Evolutionary conservation across 345 rosid genomes (phyloP).

Genomic region (Populus tremula): DNA sequence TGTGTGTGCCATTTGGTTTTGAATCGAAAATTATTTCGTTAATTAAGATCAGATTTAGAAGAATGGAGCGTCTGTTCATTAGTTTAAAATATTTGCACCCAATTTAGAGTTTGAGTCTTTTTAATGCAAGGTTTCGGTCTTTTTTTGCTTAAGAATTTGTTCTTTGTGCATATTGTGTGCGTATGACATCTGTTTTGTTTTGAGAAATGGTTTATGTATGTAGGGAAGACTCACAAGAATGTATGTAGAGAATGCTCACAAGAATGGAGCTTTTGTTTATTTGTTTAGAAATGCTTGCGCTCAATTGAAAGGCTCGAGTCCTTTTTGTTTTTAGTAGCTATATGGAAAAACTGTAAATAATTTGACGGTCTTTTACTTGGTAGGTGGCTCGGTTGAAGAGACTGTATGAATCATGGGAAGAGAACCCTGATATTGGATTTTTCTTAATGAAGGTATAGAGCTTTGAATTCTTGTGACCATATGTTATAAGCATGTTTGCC

Average conservation of each 20-base stretch:
- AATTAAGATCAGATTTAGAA: not conserved
- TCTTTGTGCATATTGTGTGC: not conserved
- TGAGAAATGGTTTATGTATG: not conserved
- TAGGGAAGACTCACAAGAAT: not conserved
- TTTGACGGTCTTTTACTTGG: slow-evolving; percentile 7
- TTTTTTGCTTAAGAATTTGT: not conserved
- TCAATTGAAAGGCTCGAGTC: not conserved
- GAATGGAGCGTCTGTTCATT: not conserved
- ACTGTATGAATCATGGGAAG: slow-evolving; percentile 94
- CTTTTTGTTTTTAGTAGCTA: not conserved
- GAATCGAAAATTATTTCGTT: not conserved
- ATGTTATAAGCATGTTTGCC: not conserved
- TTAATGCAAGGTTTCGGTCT: not conserved
- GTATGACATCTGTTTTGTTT: not conserved
- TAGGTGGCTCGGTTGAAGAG: slow-evolving; percentile 70
- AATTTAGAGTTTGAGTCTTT: not conserved
- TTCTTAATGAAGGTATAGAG: slow-evolving; percentile 73
- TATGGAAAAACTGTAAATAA: not conserved
- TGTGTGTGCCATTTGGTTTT: not conserved
- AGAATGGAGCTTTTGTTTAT: not conserved
- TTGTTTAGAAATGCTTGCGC: not conserved
- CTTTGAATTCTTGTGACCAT: not conserved
- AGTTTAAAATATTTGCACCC: not conserved
- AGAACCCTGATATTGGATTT: slow-evolving; percentile 78
- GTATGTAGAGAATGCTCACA: not conserved